phyloP scores from a whole-genome alignment of 2,329 filamentous ascomycete species.

The Thielaviopsis musarum region DNA sequence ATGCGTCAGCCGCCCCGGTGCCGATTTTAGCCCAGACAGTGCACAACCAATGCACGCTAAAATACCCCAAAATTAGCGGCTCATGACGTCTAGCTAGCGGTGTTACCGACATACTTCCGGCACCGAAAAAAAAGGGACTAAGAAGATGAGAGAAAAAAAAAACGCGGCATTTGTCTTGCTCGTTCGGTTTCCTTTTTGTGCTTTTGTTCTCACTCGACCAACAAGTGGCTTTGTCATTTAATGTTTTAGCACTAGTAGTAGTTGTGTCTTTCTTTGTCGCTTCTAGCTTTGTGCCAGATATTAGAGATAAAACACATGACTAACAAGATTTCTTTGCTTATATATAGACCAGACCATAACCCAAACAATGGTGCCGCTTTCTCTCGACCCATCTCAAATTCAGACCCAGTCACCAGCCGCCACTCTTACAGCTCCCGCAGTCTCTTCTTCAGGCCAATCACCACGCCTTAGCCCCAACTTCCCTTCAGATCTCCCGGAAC shows the following conservation, averaged over 20 bases:
- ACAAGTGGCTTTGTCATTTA: background rate
- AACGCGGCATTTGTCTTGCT: background rate
- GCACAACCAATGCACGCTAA: background rate
- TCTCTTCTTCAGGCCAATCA: constrained; percentile 2
- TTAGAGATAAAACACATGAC: background rate
- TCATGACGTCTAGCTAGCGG: background rate
- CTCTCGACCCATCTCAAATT: background rate
- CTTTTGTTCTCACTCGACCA: background rate
- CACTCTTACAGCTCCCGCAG: constrained; percentile 1
- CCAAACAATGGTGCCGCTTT: background rate
- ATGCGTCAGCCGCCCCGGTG: background rate
- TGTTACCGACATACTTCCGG: constrained; percentile 1
- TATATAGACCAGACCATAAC: background rate
- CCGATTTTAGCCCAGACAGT: background rate
- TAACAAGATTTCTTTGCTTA: background rate
- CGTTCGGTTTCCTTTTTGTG: background rate
- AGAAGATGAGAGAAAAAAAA: background rate
- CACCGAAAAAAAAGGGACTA: background rate
- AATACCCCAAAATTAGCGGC: background rate
- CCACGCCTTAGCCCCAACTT: background rate
- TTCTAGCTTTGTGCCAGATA: background rate
- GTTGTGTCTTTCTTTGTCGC: background rate
- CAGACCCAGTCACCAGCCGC: background rate
- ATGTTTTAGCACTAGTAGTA: background rate
- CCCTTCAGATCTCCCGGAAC: constrained; percentile 2